Evolutionary conservation across 1,284 basidiomycete genomes (phyloP).

Genomic region (Ustanciosporium gigantosporum): DNA sequence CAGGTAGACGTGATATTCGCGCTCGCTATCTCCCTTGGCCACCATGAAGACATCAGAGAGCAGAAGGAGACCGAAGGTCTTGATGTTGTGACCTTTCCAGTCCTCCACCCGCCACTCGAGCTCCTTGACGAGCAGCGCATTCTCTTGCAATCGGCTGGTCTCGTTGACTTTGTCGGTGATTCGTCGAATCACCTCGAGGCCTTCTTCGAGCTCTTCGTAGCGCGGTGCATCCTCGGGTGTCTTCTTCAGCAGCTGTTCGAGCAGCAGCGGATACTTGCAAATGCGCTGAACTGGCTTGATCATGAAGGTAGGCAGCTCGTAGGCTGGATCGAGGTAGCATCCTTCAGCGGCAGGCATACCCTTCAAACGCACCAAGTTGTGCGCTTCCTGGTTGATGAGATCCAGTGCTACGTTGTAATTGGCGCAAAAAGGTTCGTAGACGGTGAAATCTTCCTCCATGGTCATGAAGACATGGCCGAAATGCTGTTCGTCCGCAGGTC

Average conservation of each 20-base stretch:
- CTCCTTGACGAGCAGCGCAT: conserved; percentile 82
- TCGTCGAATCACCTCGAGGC: conserved; percentile 82
- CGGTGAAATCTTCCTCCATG: conserved; percentile 72
- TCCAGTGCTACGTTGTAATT: conserved; percentile 73
- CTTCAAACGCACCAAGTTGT: conserved; percentile 40
- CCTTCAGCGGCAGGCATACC: conserved; percentile 49
- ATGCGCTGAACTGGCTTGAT: conserved; percentile 79
- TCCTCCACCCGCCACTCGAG: conserved; percentile 90
- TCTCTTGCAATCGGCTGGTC: conserved; percentile 79
- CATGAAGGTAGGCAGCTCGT: conserved; percentile 81
- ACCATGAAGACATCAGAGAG: conserved; percentile 95
- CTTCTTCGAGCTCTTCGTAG: conserved; percentile 79
- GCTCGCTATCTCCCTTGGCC: conserved; percentile 91
- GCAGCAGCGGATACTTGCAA: conserved; percentile 74
- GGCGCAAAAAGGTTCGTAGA: conserved; percentile 94
- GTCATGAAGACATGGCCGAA: conserved; percentile 65
- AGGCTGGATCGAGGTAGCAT: conserved; percentile 62
- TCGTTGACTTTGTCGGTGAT: conserved; percentile 97
- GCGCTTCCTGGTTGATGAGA: conserved; percentile 70
- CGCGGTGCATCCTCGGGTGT: conserved; percentile 45
- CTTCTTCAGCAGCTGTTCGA: conserved; percentile 71
- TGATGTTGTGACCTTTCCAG: conserved; percentile 97
- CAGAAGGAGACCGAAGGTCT: conserved; percentile 87
- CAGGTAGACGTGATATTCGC: conserved; percentile 97
- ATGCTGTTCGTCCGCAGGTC: conserved; percentile 68